phyloP scores from a whole-genome alignment of 345 rosid genomes.

The Streptanthus diversifolius region DNA sequence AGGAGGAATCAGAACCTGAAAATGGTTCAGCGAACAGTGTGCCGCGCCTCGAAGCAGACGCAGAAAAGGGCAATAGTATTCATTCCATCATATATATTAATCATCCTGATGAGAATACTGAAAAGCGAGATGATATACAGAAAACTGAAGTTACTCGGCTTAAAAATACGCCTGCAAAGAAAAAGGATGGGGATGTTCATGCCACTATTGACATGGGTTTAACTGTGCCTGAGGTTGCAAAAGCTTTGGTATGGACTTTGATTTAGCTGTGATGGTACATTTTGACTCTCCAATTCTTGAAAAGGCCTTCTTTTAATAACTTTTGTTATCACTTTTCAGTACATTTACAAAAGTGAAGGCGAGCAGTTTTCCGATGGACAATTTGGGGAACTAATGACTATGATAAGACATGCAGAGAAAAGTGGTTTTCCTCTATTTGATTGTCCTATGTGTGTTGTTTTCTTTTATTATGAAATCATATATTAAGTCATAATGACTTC shows the following conservation, averaged over 20 bases:
- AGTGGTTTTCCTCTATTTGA: slow-evolving; percentile 41
- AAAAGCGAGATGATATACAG: slow-evolving; percentile 21
- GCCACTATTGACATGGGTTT: slow-evolving; percentile 32
- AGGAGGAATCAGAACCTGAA: slow-evolving; percentile 45
- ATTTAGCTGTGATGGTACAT: background rate
- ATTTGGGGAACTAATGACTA: slow-evolving; percentile 57
- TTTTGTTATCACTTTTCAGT: slow-evolving; percentile 41
- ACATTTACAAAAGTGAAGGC: slow-evolving; percentile 42
- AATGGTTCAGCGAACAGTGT: slow-evolving; percentile 25
- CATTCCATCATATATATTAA: slow-evolving; percentile 29
- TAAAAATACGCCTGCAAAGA: slow-evolving; percentile 2
- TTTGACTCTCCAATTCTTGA: background rate
- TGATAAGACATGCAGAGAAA: slow-evolving; percentile 83
- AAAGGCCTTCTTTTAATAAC: background rate
- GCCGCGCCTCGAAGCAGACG: slow-evolving; percentile 23
- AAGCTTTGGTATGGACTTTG: slow-evolving; percentile 45
- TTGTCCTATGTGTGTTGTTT: slow-evolving; percentile 7
- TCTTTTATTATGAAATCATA: background rate
- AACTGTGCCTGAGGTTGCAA: slow-evolving; percentile 41
- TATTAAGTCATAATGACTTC: background rate
- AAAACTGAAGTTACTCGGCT: slow-evolving; percentile 6
- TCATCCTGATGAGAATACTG: slow-evolving; percentile 19
- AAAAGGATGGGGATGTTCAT: slow-evolving; percentile 12
- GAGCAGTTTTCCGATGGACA: slow-evolving; percentile 48
- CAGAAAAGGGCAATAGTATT: slow-evolving; percentile 3